A percentile compares a stretch with the other conserved stretches of the same genome.
Evolutionary conservation across 768 basidiomycete species (phyloP).

Genomic region (Phanerochaete carnosa): DNA sequence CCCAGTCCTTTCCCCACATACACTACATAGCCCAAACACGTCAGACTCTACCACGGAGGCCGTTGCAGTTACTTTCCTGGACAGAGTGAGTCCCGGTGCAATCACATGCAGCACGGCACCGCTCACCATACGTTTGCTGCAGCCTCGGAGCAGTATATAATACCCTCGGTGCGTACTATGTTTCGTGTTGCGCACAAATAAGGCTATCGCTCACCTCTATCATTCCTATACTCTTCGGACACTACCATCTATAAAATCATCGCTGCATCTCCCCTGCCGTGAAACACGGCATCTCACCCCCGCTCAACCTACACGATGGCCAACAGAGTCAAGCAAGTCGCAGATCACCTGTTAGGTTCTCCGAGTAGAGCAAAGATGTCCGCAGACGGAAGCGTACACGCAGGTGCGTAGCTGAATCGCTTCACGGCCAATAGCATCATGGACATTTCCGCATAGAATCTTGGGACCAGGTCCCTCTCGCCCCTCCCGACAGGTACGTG

Average conservation of each 20-base stretch:
- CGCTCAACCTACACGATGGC: slow-evolving; percentile 21
- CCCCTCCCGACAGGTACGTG: slow-evolving; percentile 80
- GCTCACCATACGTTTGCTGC: not conserved
- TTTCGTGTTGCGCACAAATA: not conserved
- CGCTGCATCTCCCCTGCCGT: slow-evolving; percentile 33
- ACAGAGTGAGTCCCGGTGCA: not conserved
- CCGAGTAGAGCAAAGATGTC: slow-evolving; percentile 36
- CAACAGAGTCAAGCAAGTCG: slow-evolving; percentile 55
- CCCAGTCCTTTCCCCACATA: not conserved
- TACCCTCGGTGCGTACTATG: slow-evolving; percentile 1
- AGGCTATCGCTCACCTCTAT: not conserved
- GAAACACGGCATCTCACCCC: not conserved
- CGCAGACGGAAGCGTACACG: slow-evolving; percentile 22
- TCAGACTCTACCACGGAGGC: not conserved
- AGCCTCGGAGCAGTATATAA: slow-evolving; percentile 1
- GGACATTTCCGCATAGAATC: slow-evolving; percentile 42
- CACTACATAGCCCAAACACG: slow-evolving; percentile 2
- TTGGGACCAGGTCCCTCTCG: slow-evolving; percentile 76
- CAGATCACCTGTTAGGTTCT: slow-evolving; percentile 45
- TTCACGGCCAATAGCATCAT: slow-evolving; percentile 12
- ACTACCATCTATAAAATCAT: slow-evolving; percentile 1
- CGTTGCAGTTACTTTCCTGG: not conserved
- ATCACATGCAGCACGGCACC: not conserved
- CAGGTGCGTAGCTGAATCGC: slow-evolving; percentile 40
- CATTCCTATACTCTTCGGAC: slow-evolving; percentile 5